These are phyloP conservation scores for Spiromastix sp. DNA, from an alignment of 2,329 filamentous ascomycete genomes.

Conservation along the genomic window DNA sequence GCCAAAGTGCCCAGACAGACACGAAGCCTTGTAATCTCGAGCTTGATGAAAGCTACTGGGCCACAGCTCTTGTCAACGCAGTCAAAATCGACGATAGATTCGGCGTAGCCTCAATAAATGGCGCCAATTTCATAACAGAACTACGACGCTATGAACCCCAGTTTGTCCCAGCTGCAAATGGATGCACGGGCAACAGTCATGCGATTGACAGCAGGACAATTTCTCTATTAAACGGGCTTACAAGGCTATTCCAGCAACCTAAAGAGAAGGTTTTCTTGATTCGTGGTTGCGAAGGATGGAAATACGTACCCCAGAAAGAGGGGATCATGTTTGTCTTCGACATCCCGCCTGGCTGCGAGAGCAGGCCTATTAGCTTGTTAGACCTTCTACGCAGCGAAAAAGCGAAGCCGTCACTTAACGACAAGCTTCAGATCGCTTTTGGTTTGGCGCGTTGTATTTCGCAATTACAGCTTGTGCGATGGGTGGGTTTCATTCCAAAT, in stretches of 20 bases:
- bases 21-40: too few species aligned
- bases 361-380: slow-evolving; percentile 7
- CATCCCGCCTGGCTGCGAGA: background rate
- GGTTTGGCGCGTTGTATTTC: slow-evolving; percentile 8
- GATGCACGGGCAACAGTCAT: slow-evolving; percentile 4
- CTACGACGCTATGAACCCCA: background rate
- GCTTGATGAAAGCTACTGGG: background rate
- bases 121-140: background rate
- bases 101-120: background rate
- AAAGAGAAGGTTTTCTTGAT: slow-evolving; percentile 10
- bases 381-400: slow-evolving; percentile 1
- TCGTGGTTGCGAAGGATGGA: slow-evolving; percentile 10
- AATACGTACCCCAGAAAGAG: slow-evolving; percentile 1
- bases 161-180: background rate
- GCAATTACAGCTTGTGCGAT: slow-evolving; percentile 12
- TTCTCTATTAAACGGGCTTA: background rate
- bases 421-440: slow-evolving; percentile 7
- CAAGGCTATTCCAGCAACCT: background rate
- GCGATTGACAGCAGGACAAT: background rate
- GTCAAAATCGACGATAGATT: background rate
- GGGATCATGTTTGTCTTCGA: slow-evolving; percentile 10
- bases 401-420: slow-evolving; percentile 1
- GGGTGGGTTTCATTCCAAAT: slow-evolving; percentile 3
- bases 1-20: background rate
- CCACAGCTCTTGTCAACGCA: background rate